Evolutionary conservation across 352 stramenopile genomes (phyloP).

Genomic region (Phytophthora niederhauseri): DNA sequence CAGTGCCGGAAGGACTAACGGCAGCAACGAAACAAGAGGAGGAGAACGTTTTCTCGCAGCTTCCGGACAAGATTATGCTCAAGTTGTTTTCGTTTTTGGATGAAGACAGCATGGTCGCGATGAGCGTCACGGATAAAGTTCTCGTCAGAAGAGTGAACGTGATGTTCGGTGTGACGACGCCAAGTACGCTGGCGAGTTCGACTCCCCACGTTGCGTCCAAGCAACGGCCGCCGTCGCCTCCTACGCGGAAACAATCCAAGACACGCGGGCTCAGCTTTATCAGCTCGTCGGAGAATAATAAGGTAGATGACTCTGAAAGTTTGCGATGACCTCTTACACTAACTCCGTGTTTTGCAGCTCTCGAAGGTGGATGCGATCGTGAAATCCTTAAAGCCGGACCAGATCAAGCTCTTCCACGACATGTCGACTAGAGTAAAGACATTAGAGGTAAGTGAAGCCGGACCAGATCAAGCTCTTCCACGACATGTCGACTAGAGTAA

Average conservation of each 20-base stretch:
- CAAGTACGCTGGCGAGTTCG: conserved; percentile 31
- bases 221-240: conserved; percentile 23
- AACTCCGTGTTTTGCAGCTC: conserved; percentile 34
- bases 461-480: conserved; percentile 88
- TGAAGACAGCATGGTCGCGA: conserved; percentile 69
- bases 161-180: conserved; percentile 63
- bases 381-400: conserved; percentile 80
- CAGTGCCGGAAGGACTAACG: conserved; percentile 6
- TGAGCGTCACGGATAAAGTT: conserved; percentile 66
- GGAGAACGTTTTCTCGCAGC: conserved; percentile 37
- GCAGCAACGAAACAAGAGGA: not conserved
- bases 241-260: conserved; percentile 26
- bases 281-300: conserved; percentile 46
- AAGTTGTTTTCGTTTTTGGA: conserved; percentile 73
- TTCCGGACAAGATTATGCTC: conserved; percentile 66
- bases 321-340: too few species aligned
- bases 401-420: conserved; percentile 88
- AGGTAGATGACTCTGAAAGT: conserved; percentile 18
- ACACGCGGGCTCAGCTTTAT: conserved; percentile 45
- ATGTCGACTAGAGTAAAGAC: conserved; percentile 80
- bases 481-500: conserved; percentile 82
- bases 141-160: conserved; percentile 63
- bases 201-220: conserved; percentile 16
- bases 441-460: conserved; percentile 68
- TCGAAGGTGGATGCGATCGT: conserved; percentile 80